phyloP scores from a whole-genome alignment of 2,329 filamentous ascomycete species.

The Pseudogymnoascus sp. region DNA sequence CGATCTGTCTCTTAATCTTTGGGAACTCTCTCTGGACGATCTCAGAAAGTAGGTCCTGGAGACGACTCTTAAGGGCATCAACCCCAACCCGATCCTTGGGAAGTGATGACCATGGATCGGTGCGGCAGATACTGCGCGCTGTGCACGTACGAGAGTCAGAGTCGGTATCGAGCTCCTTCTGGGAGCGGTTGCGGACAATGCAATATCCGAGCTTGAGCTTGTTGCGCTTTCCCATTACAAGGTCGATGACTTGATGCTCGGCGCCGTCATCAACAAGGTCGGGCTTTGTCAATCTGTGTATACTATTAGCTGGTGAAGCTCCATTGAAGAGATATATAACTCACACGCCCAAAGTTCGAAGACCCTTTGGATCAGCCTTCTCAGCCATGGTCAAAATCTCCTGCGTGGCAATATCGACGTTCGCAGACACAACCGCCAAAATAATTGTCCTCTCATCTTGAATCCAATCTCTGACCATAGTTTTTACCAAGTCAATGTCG shows the following conservation, averaged over 20 bases:
- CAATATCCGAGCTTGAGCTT: slow-evolving; percentile 16
- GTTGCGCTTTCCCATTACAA: slow-evolving; percentile 16
- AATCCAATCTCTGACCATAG: slow-evolving; percentile 46
- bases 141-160: background rate
- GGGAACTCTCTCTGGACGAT: slow-evolving; percentile 16
- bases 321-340: background rate
- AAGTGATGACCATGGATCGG: slow-evolving; percentile 16
- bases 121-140: slow-evolving; percentile 10
- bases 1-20: slow-evolving; percentile 14
- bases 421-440: slow-evolving; percentile 18
- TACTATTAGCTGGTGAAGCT: background rate
- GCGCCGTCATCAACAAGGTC: slow-evolving; percentile 42
- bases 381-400: slow-evolving; percentile 23
- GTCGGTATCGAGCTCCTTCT: slow-evolving; percentile 12
- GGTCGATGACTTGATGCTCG: slow-evolving; percentile 26
- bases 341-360: slow-evolving; percentile 12
- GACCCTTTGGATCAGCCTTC: slow-evolving; percentile 10
- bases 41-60: slow-evolving; percentile 15
- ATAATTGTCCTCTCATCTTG: slow-evolving; percentile 39
- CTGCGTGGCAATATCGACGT: slow-evolving; percentile 24
- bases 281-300: slow-evolving; percentile 42
- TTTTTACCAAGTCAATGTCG: slow-evolving; percentile 39
- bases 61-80: slow-evolving; percentile 14
- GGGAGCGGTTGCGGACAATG: slow-evolving; percentile 21
- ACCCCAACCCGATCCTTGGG: slow-evolving; percentile 17